Percentiles rank a stretch among this genome's conserved stretches.
Evolutionary conservation across 805 yeast species (phyloP).

Genomic region (Sugiyamaella qingdaonensis): DNA sequence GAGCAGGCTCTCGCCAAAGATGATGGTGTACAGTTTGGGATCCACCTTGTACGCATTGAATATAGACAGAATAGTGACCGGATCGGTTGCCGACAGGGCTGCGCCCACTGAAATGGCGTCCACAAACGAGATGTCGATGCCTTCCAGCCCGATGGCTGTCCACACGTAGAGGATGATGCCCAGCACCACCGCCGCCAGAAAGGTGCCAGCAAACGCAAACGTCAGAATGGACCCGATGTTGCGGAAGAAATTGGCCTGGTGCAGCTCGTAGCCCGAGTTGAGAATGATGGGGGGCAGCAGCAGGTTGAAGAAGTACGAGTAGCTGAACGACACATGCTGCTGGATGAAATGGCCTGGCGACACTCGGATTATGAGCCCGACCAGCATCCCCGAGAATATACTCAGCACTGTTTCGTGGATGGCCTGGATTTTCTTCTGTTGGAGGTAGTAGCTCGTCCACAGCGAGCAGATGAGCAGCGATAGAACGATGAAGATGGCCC

Average conservation of each 20-base stretch:
- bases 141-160: constrained; percentile 89
- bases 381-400: constrained; percentile 94
- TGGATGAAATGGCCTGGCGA: constrained; percentile 97
- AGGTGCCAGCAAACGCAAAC: constrained; percentile 97
- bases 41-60: constrained; percentile 98
- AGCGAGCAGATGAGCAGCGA: constrained; percentile 79
- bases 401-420: constrained; percentile 97
- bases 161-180: constrained; percentile 86
- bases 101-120: constrained; percentile 98
- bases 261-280: constrained; percentile 93
- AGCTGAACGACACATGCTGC: constrained; percentile 92
- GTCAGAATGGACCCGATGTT: constrained; percentile 86
- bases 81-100: constrained; percentile 96
- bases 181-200: constrained; percentile 82
- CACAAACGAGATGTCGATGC: constrained; percentile 84
- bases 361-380: constrained; percentile 83
- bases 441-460: constrained; percentile 92
- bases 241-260: constrained; percentile 90
- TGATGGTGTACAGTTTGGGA: constrained; percentile 93
- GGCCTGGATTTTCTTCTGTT: constrained; percentile 86
- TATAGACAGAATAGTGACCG: constrained; percentile 92
- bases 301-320: constrained; percentile 89
- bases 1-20: constrained; percentile 91
- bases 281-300: constrained; percentile 92
- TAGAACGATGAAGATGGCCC: constrained; percentile 90